Evolutionary conservation across 2,329 filamentous ascomycete species (phyloP).

Genomic region (Plectosphaerella plurivora): DNA sequence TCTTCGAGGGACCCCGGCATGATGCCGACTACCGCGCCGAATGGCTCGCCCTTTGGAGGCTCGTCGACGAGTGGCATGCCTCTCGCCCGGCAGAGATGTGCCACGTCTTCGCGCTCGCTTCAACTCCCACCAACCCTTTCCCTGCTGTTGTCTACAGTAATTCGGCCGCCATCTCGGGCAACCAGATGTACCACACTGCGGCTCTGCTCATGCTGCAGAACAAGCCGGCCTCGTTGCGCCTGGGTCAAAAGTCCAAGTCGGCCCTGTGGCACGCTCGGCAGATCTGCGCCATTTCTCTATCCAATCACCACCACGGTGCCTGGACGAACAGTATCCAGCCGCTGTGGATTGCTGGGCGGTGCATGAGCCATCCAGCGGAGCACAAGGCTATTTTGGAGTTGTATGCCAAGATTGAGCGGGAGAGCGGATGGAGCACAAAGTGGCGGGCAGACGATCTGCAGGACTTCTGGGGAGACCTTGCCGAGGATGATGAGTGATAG

Average conservation of each 20-base stretch:
- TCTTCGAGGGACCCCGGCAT: constrained; percentile 10
- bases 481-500: constrained; percentile 4
- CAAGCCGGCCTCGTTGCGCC: constrained; percentile 31
- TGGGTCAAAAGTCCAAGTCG: constrained; percentile 29
- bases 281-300: constrained; percentile 47
- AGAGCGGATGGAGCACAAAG: constrained; percentile 48
- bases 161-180: constrained; percentile 47
- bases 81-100: constrained; percentile 28
- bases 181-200: constrained; percentile 50
- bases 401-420: constrained; percentile 42
- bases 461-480: constrained; percentile 43
- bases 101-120: constrained; percentile 27
- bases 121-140: constrained; percentile 40
- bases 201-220: constrained; percentile 46
- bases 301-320: constrained; percentile 48
- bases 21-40: constrained; percentile 18
- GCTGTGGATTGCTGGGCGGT: constrained; percentile 46
- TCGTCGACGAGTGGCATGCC: constrained; percentile 35
- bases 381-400: constrained; percentile 38
- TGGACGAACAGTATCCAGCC: constrained; percentile 51
- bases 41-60: constrained; percentile 33
- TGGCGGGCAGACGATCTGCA: constrained; percentile 49
- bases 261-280: constrained; percentile 48
- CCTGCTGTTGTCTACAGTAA: constrained; percentile 46
- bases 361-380: constrained; percentile 43